Evolutionary conservation across 345 rosid species (phyloP).

Genomic region (Excoecaria cochinchinensis): DNA sequence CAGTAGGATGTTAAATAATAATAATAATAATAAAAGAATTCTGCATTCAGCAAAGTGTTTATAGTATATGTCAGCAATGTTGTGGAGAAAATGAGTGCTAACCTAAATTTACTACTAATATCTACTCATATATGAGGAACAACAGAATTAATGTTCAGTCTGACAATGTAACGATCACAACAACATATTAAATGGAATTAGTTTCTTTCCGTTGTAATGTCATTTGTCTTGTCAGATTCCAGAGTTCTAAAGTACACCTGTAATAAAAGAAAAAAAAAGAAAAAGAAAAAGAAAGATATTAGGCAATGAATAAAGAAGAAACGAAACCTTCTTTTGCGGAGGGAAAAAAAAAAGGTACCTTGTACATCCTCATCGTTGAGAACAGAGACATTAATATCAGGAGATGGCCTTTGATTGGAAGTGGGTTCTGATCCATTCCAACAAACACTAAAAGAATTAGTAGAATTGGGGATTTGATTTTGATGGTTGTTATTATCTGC

Average conservation of each 20-base stretch:
- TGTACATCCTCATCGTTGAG: slow-evolving; percentile 35
- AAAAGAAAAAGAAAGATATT: too few relatives aligned
- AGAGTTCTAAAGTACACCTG: not conserved
- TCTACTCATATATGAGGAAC: too few relatives aligned
- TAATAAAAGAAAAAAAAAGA: too few relatives aligned
- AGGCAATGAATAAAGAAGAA: not conserved
- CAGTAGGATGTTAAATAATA: too few relatives aligned
- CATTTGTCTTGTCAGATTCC: not conserved
- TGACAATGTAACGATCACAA: not conserved
- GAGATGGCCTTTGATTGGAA: slow-evolving; percentile 39
- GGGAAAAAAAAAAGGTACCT: not conserved
- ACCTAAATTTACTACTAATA: too few relatives aligned
- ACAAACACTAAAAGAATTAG: not conserved
- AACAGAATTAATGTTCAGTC: not conserved
- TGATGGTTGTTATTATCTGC: slow-evolving; percentile 10
- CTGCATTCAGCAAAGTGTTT: too few relatives aligned
- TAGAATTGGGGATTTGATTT: slow-evolving; percentile 13
- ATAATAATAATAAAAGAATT: too few relatives aligned
- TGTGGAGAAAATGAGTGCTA: too few relatives aligned
- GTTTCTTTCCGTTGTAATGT: too few relatives aligned
- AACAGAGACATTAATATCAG: slow-evolving; percentile 50
- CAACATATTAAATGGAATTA: too few relatives aligned
- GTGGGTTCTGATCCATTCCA: slow-evolving; percentile 37
- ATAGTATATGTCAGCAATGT: too few relatives aligned
- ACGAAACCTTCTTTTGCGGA: too few relatives aligned